A percentile compares a stretch with the other conserved stretches of the same genome.
phyloP scores from a whole-genome alignment of 257 asterid species.

The Petrea volubilis region DNA sequence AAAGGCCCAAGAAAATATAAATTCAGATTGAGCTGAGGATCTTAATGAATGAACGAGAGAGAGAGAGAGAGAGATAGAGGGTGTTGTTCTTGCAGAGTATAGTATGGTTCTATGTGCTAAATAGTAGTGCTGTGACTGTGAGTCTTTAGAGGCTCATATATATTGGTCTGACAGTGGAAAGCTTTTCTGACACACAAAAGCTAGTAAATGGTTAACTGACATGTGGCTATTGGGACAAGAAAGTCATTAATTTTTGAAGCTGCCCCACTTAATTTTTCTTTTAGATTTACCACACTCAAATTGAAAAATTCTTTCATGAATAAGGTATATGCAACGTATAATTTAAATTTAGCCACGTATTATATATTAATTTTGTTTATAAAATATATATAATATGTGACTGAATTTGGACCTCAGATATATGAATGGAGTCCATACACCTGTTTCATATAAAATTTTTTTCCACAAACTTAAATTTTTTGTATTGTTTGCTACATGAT shows the following conservation, averaged over 20 bases:
- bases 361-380: no score
- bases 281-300: no score
- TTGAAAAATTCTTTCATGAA: no score
- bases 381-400: no score
- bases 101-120: background rate
- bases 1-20: background rate
- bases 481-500: background rate
- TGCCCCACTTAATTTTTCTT: background rate
- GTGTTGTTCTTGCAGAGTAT: background rate
- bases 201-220: conserved; percentile 29
- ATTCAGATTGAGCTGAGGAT: conserved; percentile 1
- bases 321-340: no score
- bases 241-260: background rate
- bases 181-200: conserved; percentile 53
- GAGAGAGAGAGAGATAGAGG: conserved; percentile 2
- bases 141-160: conserved; percentile 10
- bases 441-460: no score
- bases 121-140: conserved; percentile 18
- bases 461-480: background rate
- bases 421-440: no score
- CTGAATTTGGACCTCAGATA: no score
- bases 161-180: conserved; percentile 28
- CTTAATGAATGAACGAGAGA: background rate
- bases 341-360: no score
- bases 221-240: conserved; percentile 23